A percentile compares a stretch with the other conserved stretches of the same genome.
Conservation (phyloP, 2,329 filamentous ascomycete species). For the Neofusicoccum laricinum region DNA sequence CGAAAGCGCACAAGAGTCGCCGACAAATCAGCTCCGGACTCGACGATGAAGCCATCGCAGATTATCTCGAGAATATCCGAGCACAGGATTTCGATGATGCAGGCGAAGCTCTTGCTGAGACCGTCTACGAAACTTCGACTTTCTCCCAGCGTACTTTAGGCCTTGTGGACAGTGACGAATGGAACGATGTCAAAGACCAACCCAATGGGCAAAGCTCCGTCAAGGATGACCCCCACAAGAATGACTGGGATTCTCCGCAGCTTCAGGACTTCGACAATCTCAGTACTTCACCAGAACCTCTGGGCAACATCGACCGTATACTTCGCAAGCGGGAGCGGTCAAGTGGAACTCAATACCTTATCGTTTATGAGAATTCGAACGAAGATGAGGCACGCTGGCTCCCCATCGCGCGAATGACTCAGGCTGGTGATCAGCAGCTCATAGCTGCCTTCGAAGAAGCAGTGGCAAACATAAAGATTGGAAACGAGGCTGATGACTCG, state of each 20-base stretch:
- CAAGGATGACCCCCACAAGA: slow-evolving; percentile 15
- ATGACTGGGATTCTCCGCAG: slow-evolving; percentile 45
- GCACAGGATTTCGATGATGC: slow-evolving; percentile 41
- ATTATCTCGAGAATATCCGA: slow-evolving; percentile 69
- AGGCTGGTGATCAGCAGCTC: slow-evolving; percentile 24
- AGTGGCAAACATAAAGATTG: slow-evolving; percentile 22
- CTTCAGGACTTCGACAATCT: slow-evolving; percentile 48
- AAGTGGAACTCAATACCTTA: slow-evolving; percentile 50
- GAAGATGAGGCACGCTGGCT: slow-evolving; percentile 52
- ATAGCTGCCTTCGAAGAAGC: slow-evolving; percentile 27
- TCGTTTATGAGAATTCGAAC: slow-evolving; percentile 45
- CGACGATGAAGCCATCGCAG: slow-evolving; percentile 59
- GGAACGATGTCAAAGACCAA: slow-evolving; percentile 15
- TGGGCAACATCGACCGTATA: slow-evolving; percentile 42
- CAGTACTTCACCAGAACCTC: slow-evolving; percentile 49
- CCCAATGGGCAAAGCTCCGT: background rate
- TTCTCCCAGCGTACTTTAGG: slow-evolving; percentile 29
- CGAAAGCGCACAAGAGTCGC: background rate
- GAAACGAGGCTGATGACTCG: slow-evolving; percentile 20
- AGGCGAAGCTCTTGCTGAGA: slow-evolving; percentile 14
- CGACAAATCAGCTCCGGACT: background rate
- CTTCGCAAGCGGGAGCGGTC: slow-evolving; percentile 45
- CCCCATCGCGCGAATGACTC: slow-evolving; percentile 28
- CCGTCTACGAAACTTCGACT: slow-evolving; percentile 20
- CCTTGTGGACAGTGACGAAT: slow-evolving; percentile 31